phyloP scores from a whole-genome alignment of 176 grass and related monocot genomes.

The Eleusine indica region DNA sequence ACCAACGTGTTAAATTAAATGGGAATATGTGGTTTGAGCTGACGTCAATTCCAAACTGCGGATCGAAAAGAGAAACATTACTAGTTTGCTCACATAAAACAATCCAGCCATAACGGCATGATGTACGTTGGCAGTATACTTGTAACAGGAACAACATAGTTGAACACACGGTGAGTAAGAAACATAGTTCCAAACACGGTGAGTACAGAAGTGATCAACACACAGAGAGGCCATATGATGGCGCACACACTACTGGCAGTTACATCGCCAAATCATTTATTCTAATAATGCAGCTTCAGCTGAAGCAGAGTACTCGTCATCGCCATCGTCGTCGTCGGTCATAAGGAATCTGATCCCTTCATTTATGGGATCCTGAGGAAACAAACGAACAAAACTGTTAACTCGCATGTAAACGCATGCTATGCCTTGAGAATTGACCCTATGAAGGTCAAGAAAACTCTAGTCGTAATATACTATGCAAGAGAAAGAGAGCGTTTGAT shows the following conservation, averaged over 20 bases:
- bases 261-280: not conserved
- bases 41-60: too few relatives aligned
- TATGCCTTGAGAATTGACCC: not conserved
- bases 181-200: not conserved
- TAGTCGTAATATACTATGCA: too few relatives aligned
- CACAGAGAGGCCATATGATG: not conserved
- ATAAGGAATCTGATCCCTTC: not conserved
- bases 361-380: conserved; percentile 18
- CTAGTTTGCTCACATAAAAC: too few relatives aligned
- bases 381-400: not conserved
- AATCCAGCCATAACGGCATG: too few relatives aligned
- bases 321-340: too few relatives aligned
- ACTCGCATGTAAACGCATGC: not conserved
- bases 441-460: too few relatives aligned
- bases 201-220: not conserved
- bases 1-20: too few relatives aligned
- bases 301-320: not conserved
- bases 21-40: too few relatives aligned
- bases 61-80: too few relatives aligned
- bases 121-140: too few relatives aligned
- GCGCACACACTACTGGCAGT: not conserved
- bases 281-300: not conserved
- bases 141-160: not conserved
- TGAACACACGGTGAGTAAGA: not conserved
- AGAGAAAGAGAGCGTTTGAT: too few relatives aligned